These are phyloP conservation scores for Ophiostoma sp. DNA, from an alignment of 2,329 filamentous ascomycete species.

Conservation along the genomic window DNA sequence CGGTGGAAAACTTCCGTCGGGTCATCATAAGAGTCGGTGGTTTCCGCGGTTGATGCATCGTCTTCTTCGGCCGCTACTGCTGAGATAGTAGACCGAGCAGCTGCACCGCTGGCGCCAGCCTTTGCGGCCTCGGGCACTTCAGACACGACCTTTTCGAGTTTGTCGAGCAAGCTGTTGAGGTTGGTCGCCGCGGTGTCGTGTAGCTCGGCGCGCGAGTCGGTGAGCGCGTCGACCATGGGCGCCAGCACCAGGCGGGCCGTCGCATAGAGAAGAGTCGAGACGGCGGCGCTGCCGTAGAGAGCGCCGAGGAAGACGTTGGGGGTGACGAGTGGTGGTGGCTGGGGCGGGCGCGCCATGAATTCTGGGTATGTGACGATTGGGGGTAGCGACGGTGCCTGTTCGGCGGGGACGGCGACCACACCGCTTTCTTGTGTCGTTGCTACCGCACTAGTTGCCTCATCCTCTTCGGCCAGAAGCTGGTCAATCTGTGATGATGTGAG, in stretches of 20 bases:
- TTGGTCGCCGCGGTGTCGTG: slow-evolving; percentile 50
- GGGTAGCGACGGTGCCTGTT: slow-evolving; percentile 36
- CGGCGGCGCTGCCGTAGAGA: slow-evolving; percentile 57
- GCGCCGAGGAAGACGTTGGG: slow-evolving; percentile 59
- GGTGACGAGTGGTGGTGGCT: slow-evolving; percentile 63
- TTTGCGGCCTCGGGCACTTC: slow-evolving; percentile 49
- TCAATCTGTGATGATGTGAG: slow-evolving; percentile 67
- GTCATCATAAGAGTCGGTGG: slow-evolving; percentile 55
- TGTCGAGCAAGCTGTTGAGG: slow-evolving; percentile 49
- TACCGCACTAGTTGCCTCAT: slow-evolving; percentile 14
- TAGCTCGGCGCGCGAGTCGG: slow-evolving; percentile 54
- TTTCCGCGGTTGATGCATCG: slow-evolving; percentile 37
- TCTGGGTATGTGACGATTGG: slow-evolving; percentile 71
- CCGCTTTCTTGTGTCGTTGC: not conserved
- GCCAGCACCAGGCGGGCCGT: slow-evolving; percentile 67
- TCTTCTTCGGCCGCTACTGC: slow-evolving; percentile 19
- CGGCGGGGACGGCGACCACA: not conserved
- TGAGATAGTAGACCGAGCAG: not conserved
- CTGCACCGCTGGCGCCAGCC: slow-evolving; percentile 20
- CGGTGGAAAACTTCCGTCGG: slow-evolving; percentile 80
- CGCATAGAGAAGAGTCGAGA: slow-evolving; percentile 68
- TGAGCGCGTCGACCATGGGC: slow-evolving; percentile 58
- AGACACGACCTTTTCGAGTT: slow-evolving; percentile 60
- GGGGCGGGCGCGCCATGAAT: slow-evolving; percentile 59
- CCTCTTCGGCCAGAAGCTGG: slow-evolving; percentile 53